Conservation (phyloP, 805 yeast species). For the Metschnikowia borealis region DNA sequence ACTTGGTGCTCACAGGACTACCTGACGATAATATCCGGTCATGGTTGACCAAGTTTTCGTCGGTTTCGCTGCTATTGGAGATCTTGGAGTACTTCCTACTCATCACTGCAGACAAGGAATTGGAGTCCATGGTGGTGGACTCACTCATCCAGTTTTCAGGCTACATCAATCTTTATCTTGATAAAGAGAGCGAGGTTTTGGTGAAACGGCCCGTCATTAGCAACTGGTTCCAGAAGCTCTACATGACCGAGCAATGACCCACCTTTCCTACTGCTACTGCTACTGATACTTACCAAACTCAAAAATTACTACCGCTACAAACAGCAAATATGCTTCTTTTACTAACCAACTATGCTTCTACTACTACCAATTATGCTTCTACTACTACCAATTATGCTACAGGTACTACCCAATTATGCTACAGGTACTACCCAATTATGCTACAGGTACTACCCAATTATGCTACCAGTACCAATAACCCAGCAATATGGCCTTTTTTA, state of each 20-base stretch:
- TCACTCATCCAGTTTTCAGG: constrained; percentile 9
- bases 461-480: no score
- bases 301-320: no score
- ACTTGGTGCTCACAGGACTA: background rate
- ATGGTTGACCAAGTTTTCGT: background rate
- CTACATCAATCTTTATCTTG: constrained; percentile 3
- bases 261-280: background rate
- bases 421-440: no score
- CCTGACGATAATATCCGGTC: constrained; percentile 1
- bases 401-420: no score
- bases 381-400: no score
- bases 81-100: constrained; percentile 7
- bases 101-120: background rate
- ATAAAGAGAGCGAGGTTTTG: background rate
- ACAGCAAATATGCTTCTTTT: no score
- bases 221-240: constrained; percentile 8
- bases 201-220: constrained; percentile 5
- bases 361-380: no score
- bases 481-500: no score
- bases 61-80: constrained; percentile 6
- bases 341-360: no score
- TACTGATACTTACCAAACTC: no score
- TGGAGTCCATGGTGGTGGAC: constrained; percentile 5
- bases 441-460: no score
- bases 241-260: background rate